Evolutionary conservation across 805 yeast species (phyloP), one percentile per base, ranked within the genome.

Genomic region (Nakazawaea anatomiae): DNA sequence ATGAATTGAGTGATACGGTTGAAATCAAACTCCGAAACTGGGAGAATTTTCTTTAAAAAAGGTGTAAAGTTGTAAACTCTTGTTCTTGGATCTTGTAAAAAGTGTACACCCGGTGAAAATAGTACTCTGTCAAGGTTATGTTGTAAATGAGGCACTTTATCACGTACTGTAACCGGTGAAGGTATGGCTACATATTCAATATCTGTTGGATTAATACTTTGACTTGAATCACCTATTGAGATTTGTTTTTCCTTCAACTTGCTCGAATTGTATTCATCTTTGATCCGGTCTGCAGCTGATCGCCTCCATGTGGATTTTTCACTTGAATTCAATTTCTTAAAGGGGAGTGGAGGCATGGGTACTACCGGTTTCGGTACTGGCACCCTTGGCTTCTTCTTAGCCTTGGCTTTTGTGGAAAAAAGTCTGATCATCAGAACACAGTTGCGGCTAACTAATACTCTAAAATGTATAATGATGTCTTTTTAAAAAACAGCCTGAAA

Each of bases 21-120:
- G 59, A 83, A 82, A 60, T 87, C 81, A 57, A 89, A 85, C 39
- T 87, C 84, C 29, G 80, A 75, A 34, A 85, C 75, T 5, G 81
- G 73, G 55, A 85, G 77, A 28, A 91, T 79, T 8, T 75, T 63
- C 54, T 77, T 76, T 42, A 92, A 68, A 50, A 68, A 72, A 2
- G 84, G 81, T 7, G 81, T 69, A 63, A 87, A 90, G 63, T 89
- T 88, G 65, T 74, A 83, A 1, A 82, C 83, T 44, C 83, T 73
- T 0, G 96, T 80, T 53, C 97, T 73, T 18, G 90, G 84, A 66
- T 91, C 97, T 60, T 80, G 82, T 34, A 87, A 65, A 53, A 77
- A 83, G 57, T 90, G 96, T 1, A 88, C 84, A 0, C 77, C 95
- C 63, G 96, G 96, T 32, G 85, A 82, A 62, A 86, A 88, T 10